These are phyloP conservation scores for Huiozyma sinensis DNA, from an alignment of 805 yeast genomes.

Conservation along the genomic window DNA sequence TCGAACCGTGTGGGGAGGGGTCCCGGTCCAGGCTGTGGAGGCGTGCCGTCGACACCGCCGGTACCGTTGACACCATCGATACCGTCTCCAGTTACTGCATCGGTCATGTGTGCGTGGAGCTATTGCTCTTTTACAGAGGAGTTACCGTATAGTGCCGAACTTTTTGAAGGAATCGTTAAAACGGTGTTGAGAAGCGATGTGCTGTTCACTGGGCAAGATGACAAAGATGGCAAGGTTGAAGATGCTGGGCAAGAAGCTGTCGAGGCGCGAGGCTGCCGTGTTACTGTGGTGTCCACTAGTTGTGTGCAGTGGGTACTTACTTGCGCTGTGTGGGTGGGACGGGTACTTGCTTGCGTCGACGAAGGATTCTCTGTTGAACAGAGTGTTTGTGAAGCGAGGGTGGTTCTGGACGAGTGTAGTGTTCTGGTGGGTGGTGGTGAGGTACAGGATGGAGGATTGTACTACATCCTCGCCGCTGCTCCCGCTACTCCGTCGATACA, in stretches of 20 bases:
- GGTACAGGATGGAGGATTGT: slow-evolving; percentile 3
- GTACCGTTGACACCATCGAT: too few relatives aligned
- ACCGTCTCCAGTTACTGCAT: too few relatives aligned
- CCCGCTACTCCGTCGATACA: slow-evolving; percentile 29
- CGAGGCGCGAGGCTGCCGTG: not conserved
- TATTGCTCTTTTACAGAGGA: too few relatives aligned
- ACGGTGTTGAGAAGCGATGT: too few relatives aligned
- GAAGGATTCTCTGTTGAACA: slow-evolving; percentile 63
- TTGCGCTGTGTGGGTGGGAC: not conserved
- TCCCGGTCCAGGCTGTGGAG: not conserved
- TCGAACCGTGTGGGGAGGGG: slow-evolving; percentile 42
- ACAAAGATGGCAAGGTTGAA: not conserved
- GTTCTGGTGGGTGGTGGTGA: slow-evolving; percentile 16
- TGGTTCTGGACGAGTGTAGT: slow-evolving; percentile 80
- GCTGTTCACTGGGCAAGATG: too few relatives aligned
- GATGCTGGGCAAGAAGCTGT: too few relatives aligned
- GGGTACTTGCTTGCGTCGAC: slow-evolving; percentile 16
- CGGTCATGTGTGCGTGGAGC: too few relatives aligned
- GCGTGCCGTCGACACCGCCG: not conserved
- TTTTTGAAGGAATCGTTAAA: too few relatives aligned
- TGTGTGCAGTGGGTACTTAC: slow-evolving; percentile 41
- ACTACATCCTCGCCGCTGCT: not conserved
- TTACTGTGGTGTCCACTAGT: slow-evolving; percentile 31
- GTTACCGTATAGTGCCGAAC: too few relatives aligned
- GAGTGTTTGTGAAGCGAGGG: slow-evolving; percentile 72